These are phyloP conservation scores for Cruciata laevipes DNA, from an alignment of 257 asterid species.

Conservation along the genomic window DNA sequence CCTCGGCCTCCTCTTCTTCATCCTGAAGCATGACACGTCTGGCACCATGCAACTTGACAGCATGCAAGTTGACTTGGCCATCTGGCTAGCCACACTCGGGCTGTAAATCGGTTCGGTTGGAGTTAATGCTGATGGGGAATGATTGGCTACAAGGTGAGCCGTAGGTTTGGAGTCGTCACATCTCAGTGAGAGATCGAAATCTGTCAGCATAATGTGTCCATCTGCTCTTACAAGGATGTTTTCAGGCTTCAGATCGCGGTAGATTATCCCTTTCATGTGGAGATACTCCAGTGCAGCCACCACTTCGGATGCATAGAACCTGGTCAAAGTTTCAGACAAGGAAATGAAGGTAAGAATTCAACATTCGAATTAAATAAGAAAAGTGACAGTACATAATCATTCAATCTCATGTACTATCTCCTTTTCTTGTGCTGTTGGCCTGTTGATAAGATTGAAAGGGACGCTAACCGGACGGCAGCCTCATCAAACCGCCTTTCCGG, in stretches of 20 bases:
- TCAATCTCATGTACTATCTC: neutral
- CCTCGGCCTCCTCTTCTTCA: neutral
- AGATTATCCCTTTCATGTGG: slow-evolving; percentile 67
- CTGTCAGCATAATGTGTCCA: slow-evolving; percentile 78
- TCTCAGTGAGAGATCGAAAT: slow-evolving; percentile 63
- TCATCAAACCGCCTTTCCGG: slow-evolving; percentile 51
- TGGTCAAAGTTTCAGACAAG: slow-evolving; percentile 6
- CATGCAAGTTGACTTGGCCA: slow-evolving; percentile 37
- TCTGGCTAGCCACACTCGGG: slow-evolving; percentile 10
- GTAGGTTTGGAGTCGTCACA: slow-evolving; percentile 33
- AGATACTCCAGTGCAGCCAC: slow-evolving; percentile 74
- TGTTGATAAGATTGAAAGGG: neutral
- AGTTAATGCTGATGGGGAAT: slow-evolving; percentile 6
- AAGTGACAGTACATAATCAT: neutral
- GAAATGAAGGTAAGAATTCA: neutral
- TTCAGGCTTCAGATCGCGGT: slow-evolving; percentile 76
- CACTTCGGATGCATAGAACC: slow-evolving; percentile 78
- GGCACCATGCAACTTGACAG: slow-evolving; percentile 41
- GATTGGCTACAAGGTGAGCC: slow-evolving; percentile 39
- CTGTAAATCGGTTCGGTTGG: neutral
- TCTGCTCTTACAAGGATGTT: slow-evolving; percentile 58
- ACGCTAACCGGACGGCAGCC: slow-evolving; percentile 57
- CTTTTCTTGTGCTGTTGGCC: neutral
- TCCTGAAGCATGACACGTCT: slow-evolving; percentile 10
- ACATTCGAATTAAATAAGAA: neutral